phyloP scores from a whole-genome alignment of 106 monocot species.

The Allium sativum region DNA sequence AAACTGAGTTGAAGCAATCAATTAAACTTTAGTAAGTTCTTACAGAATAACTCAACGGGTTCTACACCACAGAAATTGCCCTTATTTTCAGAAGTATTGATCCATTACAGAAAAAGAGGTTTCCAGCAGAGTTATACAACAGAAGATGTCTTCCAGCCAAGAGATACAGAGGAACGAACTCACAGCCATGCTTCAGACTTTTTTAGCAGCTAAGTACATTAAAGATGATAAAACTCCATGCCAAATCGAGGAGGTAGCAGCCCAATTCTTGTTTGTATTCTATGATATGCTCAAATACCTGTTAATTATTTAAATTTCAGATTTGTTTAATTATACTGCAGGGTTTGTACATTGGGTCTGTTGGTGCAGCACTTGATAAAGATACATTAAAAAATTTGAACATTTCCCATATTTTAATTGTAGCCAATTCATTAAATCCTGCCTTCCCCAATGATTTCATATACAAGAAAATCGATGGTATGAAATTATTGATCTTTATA shows the following conservation, averaged over 20 bases:
- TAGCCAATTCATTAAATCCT: slow-evolving; percentile 60
- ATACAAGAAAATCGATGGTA: slow-evolving; percentile 83
- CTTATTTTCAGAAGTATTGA: too few relatives aligned
- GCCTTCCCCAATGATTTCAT: slow-evolving; percentile 65
- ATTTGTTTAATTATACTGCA: slow-evolving; percentile 3
- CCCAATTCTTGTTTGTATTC: background rate
- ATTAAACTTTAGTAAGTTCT: too few relatives aligned
- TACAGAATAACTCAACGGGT: too few relatives aligned
- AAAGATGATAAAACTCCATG: slow-evolving; percentile 52
- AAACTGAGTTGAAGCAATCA: too few relatives aligned
- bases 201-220: slow-evolving; percentile 35
- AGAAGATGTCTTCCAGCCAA: slow-evolving; percentile 6
- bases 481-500: background rate
- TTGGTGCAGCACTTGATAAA: slow-evolving; percentile 60
- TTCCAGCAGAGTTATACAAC: too few relatives aligned
- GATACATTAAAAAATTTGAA: slow-evolving; percentile 41
- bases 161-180: slow-evolving; percentile 13
- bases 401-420: slow-evolving; percentile 70
- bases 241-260: slow-evolving; percentile 57
- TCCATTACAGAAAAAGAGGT: too few relatives aligned
- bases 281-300: background rate
- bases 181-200: slow-evolving; percentile 24
- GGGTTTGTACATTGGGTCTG: slow-evolving; percentile 82
- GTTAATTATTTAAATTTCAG: background rate
- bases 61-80: too few relatives aligned